Base-by-base conservation (phyloP, 345 rosid genomes). In the Abelmoschus esculentus region DNA sequence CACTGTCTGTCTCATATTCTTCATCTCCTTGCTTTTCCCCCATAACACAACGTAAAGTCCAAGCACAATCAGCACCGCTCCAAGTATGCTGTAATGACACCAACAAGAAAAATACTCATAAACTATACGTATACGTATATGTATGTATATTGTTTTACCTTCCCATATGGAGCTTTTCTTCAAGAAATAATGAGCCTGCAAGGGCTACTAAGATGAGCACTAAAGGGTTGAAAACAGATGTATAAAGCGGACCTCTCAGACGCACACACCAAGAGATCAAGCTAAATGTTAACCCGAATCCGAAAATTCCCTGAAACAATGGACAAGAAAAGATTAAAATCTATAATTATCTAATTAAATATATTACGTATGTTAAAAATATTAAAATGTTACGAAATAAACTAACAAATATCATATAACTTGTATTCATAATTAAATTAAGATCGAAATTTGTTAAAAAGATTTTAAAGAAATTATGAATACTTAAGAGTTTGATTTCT, bases 31-130 rank as follows among this genome's bases (percentile, higher is more conserved):
- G 70, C 61, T 29, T 73, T 86, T 80, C 19, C 87, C 89, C 92
- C 92, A 87, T 19, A 84, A 72, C 67, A 83, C 90, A 28, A 67
- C 57, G 54, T 85, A 86, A 12, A 84, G 46, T 32, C 88, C 89
- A 5, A 73, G 52, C 59, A 85, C 80, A 53, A 87, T 82, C 49
- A 87, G 53, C 0, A 70, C 70, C 54, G 77, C 80, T 70, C 92
- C 92, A 4, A 83, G 66, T 54, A 82, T 17, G 76, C 92, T 88
- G 79, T 29, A 72, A 69, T 58, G 68, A 47, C 40, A 38, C n/a
- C 55, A 50, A 38, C 42, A 38, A 38, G 42, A 38, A 38, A 38
- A 38, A 9, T 38, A 38, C 7, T 38, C 42, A 38, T 38, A 7
- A 9, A 38, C 42, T 38, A 22, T 22, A 22, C 1, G 6, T 36